Conservation (phyloP, 192 early-diverging fungal species). For the Chytriomyces hyalinus region DNA sequence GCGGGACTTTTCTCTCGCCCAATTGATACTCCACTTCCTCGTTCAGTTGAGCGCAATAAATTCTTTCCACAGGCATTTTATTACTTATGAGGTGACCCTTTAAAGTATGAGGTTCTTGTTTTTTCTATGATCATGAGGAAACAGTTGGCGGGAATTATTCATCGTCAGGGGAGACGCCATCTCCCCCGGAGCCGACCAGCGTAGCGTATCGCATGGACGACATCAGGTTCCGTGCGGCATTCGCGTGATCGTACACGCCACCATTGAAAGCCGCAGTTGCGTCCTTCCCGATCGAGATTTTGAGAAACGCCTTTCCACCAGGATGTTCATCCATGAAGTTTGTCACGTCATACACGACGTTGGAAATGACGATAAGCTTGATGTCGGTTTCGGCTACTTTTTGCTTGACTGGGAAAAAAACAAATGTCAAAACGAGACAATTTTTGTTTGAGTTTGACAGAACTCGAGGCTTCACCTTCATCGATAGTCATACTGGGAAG, state of each 20-base stretch:
- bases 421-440: constrained; percentile 18
- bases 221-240: constrained; percentile 85
- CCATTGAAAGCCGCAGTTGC: constrained; percentile 87
- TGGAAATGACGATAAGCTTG: constrained; percentile 76
- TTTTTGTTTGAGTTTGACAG: constrained; percentile 51
- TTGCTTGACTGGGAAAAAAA: background rate
- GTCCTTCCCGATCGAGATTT: constrained; percentile 79
- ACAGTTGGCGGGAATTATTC: too few relatives aligned
- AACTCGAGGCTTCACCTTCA: constrained; percentile 37
- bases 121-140: too few relatives aligned
- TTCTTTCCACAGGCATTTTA: too few relatives aligned
- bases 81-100: too few relatives aligned
- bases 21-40: too few relatives aligned
- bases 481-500: constrained; percentile 61
- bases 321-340: constrained; percentile 57
- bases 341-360: constrained; percentile 80
- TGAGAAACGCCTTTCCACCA: constrained; percentile 77
- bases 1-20: too few relatives aligned
- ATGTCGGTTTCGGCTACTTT: constrained; percentile 62
- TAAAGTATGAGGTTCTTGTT: too few relatives aligned
- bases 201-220: constrained; percentile 45
- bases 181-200: constrained; percentile 27
- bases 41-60: too few relatives aligned
- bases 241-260: constrained; percentile 83
- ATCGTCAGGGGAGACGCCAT: too few relatives aligned